A percentile compares a stretch with the other conserved stretches of the same genome.
Evolutionary conservation across 2,329 filamentous ascomycete species (phyloP).

Genomic region (Microdochium bolleyi): DNA sequence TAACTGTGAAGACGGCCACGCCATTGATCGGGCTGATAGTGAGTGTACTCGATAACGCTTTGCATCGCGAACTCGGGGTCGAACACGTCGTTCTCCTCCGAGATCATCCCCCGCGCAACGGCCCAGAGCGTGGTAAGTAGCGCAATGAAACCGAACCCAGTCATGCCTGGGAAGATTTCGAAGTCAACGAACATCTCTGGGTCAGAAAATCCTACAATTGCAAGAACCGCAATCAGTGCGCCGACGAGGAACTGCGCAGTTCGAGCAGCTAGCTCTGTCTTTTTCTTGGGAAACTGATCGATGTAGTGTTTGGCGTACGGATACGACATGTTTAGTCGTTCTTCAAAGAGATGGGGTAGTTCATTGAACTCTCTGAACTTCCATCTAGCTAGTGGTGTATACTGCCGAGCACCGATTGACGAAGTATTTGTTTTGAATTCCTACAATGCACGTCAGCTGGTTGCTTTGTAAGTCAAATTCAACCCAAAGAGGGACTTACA

Average conservation of each 20-base stretch:
- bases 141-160: constrained; percentile 83
- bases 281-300: constrained; percentile 93
- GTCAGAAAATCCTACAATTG: constrained; percentile 77
- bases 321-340: constrained; percentile 87
- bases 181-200: constrained; percentile 87
- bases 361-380: constrained; percentile 99
- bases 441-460: constrained; percentile 31
- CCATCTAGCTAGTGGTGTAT: constrained; percentile 92
- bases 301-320: constrained; percentile 89
- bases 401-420: constrained; percentile 78
- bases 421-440: constrained; percentile 94
- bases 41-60: constrained; percentile 86
- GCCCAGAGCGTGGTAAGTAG: constrained; percentile 79
- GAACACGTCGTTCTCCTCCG: constrained; percentile 82
- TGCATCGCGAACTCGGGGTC: constrained; percentile 85
- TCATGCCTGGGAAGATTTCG: constrained; percentile 82
- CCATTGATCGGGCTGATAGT: constrained; percentile 88
- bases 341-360: constrained; percentile 82
- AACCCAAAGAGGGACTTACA: constrained; percentile 34
- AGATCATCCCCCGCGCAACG: constrained; percentile 72
- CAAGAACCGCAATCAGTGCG: constrained; percentile 77
- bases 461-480: not conserved
- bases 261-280: constrained; percentile 75
- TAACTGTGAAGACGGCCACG: constrained; percentile 83
- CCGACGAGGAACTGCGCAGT: constrained; percentile 85